phyloP scores from a whole-genome alignment of 352 stramenopile genomes.

The Phytophthora tubulina region DNA sequence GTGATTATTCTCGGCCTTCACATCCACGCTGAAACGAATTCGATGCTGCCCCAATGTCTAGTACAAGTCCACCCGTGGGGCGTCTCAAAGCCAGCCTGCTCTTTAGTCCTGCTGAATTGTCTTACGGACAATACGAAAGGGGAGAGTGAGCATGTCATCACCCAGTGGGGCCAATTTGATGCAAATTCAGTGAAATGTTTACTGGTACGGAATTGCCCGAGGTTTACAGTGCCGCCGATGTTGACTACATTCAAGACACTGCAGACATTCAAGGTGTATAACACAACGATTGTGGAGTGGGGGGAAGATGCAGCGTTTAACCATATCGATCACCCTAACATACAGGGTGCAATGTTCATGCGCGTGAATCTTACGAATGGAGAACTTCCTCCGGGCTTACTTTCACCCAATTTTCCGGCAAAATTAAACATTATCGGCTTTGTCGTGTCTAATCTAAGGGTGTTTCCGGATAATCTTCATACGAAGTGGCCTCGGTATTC shows the following conservation, averaged over 20 bases:
- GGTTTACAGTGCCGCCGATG: slow-evolving; percentile 26
- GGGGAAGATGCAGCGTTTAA: slow-evolving; percentile 31
- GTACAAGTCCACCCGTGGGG: slow-evolving; percentile 44
- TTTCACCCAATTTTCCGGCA: slow-evolving; percentile 31
- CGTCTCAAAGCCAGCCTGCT: slow-evolving; percentile 31
- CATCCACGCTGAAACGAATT: slow-evolving; percentile 28
- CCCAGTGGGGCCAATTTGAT: slow-evolving; percentile 32
- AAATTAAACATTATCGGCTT: slow-evolving; percentile 37
- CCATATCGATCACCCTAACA: slow-evolving; percentile 19
- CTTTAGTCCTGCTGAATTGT: slow-evolving; percentile 42
- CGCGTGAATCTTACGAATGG: slow-evolving; percentile 37
- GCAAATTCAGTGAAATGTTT: slow-evolving; percentile 23
- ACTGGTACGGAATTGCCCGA: slow-evolving; percentile 36
- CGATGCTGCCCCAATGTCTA: slow-evolving; percentile 37
- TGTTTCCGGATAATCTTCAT: slow-evolving; percentile 40
- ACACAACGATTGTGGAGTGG: slow-evolving; percentile 42
- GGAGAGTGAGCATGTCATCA: slow-evolving; percentile 6
- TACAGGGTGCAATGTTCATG: slow-evolving; percentile 25
- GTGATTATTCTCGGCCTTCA: slow-evolving; percentile 37
- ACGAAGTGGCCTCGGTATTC: slow-evolving; percentile 41
- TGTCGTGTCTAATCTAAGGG: slow-evolving; percentile 35
- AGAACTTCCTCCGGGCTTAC: slow-evolving; percentile 34
- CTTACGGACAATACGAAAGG: slow-evolving; percentile 25
- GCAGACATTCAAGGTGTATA: slow-evolving; percentile 40
- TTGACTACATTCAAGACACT: slow-evolving; percentile 26